phyloP scores from a whole-genome alignment of 2,329 filamentous ascomycete genomes.

The Calonectria fujianensis region DNA sequence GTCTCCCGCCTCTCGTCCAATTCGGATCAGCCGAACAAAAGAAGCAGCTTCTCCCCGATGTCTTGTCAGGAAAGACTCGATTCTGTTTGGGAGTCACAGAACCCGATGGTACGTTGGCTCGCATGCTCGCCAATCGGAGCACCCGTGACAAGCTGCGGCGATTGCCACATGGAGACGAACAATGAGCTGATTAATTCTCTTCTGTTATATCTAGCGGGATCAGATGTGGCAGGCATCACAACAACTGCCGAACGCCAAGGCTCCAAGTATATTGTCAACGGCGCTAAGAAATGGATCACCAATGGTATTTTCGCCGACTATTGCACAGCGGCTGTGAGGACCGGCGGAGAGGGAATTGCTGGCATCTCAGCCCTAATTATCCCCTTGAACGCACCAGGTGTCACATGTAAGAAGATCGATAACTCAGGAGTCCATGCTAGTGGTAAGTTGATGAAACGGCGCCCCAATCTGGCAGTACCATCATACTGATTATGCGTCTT shows the following conservation, averaged over 20 bases:
- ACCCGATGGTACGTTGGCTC: slow-evolving; percentile 39
- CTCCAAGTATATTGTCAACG: slow-evolving; percentile 42
- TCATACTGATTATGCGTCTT: not conserved
- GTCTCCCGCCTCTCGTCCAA: slow-evolving; percentile 77
- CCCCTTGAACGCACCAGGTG: slow-evolving; percentile 30
- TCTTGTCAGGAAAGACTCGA: slow-evolving; percentile 34
- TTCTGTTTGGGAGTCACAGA: slow-evolving; percentile 51
- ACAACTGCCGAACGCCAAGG: slow-evolving; percentile 37
- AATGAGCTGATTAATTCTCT: not conserved
- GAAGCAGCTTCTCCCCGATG: slow-evolving; percentile 48
- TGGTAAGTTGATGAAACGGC: slow-evolving; percentile 21
- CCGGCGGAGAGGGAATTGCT: slow-evolving; percentile 32
- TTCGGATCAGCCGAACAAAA: slow-evolving; percentile 71
- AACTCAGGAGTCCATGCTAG: slow-evolving; percentile 43
- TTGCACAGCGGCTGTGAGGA: slow-evolving; percentile 45
- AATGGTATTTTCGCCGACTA: slow-evolving; percentile 43
- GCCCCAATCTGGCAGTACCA: not conserved
- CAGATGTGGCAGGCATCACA: slow-evolving; percentile 43
- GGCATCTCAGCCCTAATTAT: slow-evolving; percentile 43
- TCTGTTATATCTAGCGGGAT: slow-evolving; percentile 38
- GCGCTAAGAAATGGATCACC: slow-evolving; percentile 47
- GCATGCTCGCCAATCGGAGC: not conserved
- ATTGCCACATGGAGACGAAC: not conserved
- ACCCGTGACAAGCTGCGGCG: not conserved
- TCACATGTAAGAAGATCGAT: slow-evolving; percentile 38